Base-by-base conservation (phyloP, 1,284 basidiomycete species). In the Bondarzewia mesenterica region DNA sequence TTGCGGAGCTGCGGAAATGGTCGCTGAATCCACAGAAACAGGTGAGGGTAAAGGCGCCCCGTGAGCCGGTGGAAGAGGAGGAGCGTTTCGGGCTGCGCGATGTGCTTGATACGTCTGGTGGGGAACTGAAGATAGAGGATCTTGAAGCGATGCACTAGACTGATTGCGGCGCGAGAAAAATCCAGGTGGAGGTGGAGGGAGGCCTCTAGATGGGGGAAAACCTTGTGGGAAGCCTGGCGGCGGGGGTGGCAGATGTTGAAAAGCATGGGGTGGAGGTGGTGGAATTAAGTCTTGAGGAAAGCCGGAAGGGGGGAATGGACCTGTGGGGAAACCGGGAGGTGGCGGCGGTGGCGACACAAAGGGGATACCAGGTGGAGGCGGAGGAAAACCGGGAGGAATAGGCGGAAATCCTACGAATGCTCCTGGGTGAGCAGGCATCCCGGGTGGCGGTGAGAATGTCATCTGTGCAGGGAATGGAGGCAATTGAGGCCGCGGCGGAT, bases 1-100 rank as follows among this genome's bases (percentile, higher is more conserved):
- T 59, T 91, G 75, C 1, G 93, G 91, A 43, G 73, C 90, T 1
- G 91, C 91, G 15, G 78, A 83, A 48, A 95, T 80, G 1, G 79
- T 86, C 1, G 89, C 89, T 6, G 74, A 66, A 32, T 32, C n/a
- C n/a, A n/a, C n/a, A 1, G 71, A 67, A 27, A 67, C 56, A 5
- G 56, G 48, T 14, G 54, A 52, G 0, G 56, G 61, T 55, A 47
- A 63, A 50, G 48, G 61, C 0, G 61, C 57, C 7, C 69, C 56
- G 42, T 51, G 52, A 25, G 50, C 51, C 0, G 57, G 57, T 32
- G 54, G 51, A 1, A 52, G 58, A 47, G 57, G 54, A 20, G 56
- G 51, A 35, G 53, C 45, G 26, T 57, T 37, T 49, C 64, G 71
- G 42, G 60, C 64, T 3, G 69, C 68, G 38, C 70, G 75, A 56